phyloP scores from a whole-genome alignment of 495 filamentous ascomycete genomes.

The Hypoxylon fuscum region DNA sequence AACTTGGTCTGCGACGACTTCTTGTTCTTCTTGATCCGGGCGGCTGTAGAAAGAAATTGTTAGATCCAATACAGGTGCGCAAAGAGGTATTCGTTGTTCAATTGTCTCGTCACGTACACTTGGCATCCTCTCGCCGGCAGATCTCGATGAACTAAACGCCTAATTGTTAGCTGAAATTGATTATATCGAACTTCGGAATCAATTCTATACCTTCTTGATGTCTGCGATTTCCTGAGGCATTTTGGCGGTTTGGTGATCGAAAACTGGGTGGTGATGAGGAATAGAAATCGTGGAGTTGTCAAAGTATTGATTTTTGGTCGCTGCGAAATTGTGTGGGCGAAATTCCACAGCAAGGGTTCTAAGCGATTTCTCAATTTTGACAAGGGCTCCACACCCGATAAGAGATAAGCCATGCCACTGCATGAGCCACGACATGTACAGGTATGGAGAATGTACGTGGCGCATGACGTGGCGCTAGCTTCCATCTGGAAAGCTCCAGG shows the following conservation, averaged over 20 bases:
- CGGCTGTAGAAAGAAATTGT: slow-evolving; percentile 67
- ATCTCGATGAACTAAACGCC: slow-evolving; percentile 93
- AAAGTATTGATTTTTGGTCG: slow-evolving; percentile 39
- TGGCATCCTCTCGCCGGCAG: slow-evolving; percentile 97
- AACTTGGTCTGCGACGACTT: slow-evolving; percentile 93
- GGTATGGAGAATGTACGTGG: slow-evolving; percentile 10
- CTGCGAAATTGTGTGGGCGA: slow-evolving; percentile 49
- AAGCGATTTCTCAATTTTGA: slow-evolving; percentile 38
- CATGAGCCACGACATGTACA: slow-evolving; percentile 12
- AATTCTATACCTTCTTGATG: slow-evolving; percentile 78
- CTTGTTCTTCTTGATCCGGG: slow-evolving; percentile 96
- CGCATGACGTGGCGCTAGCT: slow-evolving; percentile 38
- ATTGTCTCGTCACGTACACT: slow-evolving; percentile 71
- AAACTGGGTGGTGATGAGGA: slow-evolving; percentile 40
- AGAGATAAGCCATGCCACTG: slow-evolving; percentile 34
- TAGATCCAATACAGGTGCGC: slow-evolving; percentile 40
- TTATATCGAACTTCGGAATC: neutral
- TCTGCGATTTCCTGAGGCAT: slow-evolving; percentile 99
- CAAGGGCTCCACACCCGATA: slow-evolving; percentile 28
- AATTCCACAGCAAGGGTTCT: slow-evolving; percentile 36
- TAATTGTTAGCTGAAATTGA: slow-evolving; percentile 44
- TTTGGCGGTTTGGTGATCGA: slow-evolving; percentile 51
- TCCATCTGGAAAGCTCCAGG: neutral
- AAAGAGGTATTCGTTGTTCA: neutral
- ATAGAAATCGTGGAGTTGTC: slow-evolving; percentile 30